A percentile compares a stretch with the other conserved stretches of the same genome.
phyloP scores from a whole-genome alignment of 2,329 filamentous ascomycete species.

The Alternaria triticimaculans region DNA sequence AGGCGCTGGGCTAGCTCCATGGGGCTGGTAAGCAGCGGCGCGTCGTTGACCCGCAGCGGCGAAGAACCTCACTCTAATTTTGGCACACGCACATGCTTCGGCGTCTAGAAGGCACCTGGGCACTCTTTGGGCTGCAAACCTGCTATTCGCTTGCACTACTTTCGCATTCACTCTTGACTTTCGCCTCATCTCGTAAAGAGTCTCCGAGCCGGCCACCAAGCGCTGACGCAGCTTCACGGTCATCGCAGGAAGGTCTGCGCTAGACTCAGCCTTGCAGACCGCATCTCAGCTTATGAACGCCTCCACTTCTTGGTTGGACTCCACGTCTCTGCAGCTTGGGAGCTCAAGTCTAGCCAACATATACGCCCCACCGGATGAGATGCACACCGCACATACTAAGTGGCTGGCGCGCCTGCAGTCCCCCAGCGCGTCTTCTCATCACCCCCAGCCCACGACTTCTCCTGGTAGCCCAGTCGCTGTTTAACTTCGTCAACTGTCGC shows the following conservation, averaged over 20 bases:
- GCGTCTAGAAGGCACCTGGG: background rate
- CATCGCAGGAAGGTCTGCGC: conserved; percentile 14
- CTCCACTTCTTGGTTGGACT: conserved; percentile 20
- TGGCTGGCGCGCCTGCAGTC: conserved; percentile 40
- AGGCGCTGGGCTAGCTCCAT: conserved; percentile 17
- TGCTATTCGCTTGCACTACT: background rate
- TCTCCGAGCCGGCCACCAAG: background rate
- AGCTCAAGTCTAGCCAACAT: background rate
- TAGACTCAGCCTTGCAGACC: conserved; percentile 25
- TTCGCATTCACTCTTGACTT: background rate
- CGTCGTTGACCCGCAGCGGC: conserved; percentile 12
- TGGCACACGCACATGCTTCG: conserved; percentile 19
- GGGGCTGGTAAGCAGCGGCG: conserved; percentile 13
- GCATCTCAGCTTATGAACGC: conserved; percentile 26
- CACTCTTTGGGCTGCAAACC: background rate
- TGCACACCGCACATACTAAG: conserved; percentile 9
- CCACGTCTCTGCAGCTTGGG: conserved; percentile 4
- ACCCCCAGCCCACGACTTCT: conserved; percentile 81
- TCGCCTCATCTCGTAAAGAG: background rate
- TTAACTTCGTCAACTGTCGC: conserved; percentile 83
- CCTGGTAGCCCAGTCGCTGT: conserved; percentile 81
- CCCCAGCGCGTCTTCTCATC: conserved; percentile 88
- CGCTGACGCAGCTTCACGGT: conserved; percentile 13
- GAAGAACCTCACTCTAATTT: conserved; percentile 24
- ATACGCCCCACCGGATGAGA: background rate